Conservation (phyloP, 306 rosid genomes). For the Fagus crenata region DNA sequence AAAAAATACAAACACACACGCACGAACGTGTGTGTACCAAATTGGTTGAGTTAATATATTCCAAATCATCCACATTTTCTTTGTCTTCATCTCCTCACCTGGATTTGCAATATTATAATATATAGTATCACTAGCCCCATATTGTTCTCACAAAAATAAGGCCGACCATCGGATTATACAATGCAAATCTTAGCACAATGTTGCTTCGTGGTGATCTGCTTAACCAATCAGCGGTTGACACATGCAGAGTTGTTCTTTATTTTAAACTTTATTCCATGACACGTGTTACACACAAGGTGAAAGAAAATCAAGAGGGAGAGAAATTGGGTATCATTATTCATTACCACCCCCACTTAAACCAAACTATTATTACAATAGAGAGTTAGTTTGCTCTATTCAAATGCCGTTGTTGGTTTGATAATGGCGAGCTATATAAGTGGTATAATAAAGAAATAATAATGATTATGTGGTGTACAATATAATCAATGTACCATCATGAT, state of each 20-base stretch:
- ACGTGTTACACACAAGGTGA: too few species aligned
- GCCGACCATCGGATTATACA: neutral
- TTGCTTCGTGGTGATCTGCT: neutral
- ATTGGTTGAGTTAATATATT: too few species aligned
- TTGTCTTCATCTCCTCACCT: neutral
- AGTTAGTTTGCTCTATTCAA: neutral
- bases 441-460: neutral
- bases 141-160: neutral
- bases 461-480: neutral
- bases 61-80: neutral
- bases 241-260: neutral
- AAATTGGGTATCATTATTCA: neutral
- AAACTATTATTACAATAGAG: neutral
- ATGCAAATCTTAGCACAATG: neutral
- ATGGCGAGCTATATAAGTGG: neutral
- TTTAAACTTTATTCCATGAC: neutral
- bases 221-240: constrained; percentile 5
- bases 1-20: too few species aligned
- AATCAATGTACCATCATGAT: neutral
- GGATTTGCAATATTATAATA: neutral
- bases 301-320: neutral
- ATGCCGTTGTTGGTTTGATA: neutral
- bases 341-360: neutral
- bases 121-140: too few species aligned
- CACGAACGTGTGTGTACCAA: too few species aligned